Conservation (phyloP, 441 rosid genomes). For the Bocquillonia castaneifolia region DNA sequence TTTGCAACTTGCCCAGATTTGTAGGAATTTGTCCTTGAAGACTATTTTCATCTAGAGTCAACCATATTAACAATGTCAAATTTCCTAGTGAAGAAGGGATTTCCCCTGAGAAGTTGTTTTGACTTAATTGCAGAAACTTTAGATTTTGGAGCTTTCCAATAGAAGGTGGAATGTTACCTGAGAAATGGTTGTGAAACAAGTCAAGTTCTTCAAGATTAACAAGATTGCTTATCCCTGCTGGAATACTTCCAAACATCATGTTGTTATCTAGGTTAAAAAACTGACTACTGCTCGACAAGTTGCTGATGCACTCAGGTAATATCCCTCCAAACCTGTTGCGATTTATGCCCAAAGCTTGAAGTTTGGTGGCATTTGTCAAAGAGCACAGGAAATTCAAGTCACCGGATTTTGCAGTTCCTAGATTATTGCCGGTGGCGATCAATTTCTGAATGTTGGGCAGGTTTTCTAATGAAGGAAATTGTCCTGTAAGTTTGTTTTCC, state of each 20-base stretch:
- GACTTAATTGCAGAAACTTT: neutral
- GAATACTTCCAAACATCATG: slow-evolving; percentile 21
- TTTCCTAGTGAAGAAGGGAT: slow-evolving; percentile 39
- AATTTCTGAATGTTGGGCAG: neutral
- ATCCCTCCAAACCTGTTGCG: slow-evolving; percentile 19
- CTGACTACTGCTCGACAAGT: slow-evolving; percentile 11
- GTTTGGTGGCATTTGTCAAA: slow-evolving; percentile 19
- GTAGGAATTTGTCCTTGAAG: slow-evolving; percentile 36
- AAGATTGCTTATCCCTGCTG: slow-evolving; percentile 25
- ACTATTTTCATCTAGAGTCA: slow-evolving; percentile 18
- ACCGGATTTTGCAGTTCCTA: slow-evolving; percentile 19
- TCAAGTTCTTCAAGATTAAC: slow-evolving; percentile 18
- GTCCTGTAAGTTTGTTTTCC: neutral
- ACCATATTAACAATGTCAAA: slow-evolving; percentile 12
- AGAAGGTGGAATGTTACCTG: slow-evolving; percentile 33
- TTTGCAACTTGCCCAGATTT: slow-evolving; percentile 27
- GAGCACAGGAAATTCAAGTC: slow-evolving; percentile 26
- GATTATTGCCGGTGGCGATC: neutral
- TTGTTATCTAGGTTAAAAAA: neutral
- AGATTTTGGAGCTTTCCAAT: slow-evolving; percentile 31
- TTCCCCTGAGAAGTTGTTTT: slow-evolving; percentile 27
- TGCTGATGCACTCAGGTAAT: slow-evolving; percentile 22
- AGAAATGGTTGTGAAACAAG: slow-evolving; percentile 12
- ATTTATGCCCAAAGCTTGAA: neutral
- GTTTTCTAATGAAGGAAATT: neutral